Conservation (phyloP, 169 alveolate species). For the Cryptosporidium muris region DNA sequence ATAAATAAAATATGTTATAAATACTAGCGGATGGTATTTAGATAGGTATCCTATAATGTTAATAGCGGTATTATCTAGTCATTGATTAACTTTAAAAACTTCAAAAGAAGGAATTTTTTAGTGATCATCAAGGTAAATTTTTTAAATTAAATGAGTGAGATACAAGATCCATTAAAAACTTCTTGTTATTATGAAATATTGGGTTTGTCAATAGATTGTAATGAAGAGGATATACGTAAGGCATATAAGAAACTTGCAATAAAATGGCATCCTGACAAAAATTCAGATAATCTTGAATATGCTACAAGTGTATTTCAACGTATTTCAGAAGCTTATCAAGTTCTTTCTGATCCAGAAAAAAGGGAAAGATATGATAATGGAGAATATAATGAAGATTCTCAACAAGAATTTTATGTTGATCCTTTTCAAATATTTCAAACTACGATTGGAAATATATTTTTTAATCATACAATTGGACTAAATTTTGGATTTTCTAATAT, state of each 20-base stretch:
- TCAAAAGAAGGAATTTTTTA: no score
- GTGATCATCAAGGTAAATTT: no score
- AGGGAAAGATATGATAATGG: conserved; percentile 22
- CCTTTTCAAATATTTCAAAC: conserved; percentile 71
- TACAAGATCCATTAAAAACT: no score
- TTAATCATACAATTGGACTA: no score
- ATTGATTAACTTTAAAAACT: no score
- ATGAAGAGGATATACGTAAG: conserved; percentile 27
- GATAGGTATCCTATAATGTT: no score
- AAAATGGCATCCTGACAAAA: conserved; percentile 28
- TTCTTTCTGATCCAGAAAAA: conserved; percentile 22
- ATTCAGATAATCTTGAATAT: conserved; percentile 1
- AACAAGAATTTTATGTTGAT: not conserved
- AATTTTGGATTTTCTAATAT: conserved; percentile 64
- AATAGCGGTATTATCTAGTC: no score
- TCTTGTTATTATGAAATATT: conserved; percentile 1
- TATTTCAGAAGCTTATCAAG: conserved; percentile 17
- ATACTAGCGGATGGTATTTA: no score
- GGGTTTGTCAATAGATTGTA: conserved; percentile 24
- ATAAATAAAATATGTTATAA: no score
- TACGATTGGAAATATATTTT: conserved; percentile 54
- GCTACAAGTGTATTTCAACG: not conserved
- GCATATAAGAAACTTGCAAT: conserved; percentile 41
- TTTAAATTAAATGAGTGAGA: no score
- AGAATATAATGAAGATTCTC: conserved; percentile 52